Evolutionary conservation across 805 yeast genomes (phyloP), one percentile per base, ranked within the genome.

Genomic region (Hanseniaspora lindneri): DNA sequence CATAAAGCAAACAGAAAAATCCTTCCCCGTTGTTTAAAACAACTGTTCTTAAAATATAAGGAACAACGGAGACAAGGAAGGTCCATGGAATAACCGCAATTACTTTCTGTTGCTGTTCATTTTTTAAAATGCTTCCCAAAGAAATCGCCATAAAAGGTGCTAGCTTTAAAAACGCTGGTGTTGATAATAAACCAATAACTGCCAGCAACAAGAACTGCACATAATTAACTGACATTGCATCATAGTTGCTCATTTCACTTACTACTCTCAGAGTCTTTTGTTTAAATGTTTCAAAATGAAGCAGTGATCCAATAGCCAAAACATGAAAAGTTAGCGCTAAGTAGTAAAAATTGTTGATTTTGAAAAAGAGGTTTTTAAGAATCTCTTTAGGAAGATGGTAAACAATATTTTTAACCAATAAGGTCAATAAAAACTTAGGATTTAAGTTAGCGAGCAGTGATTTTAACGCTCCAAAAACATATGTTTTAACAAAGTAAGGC

Each of bases 201-300:
- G 13, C 20, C 20, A 37, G 9, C 23, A 44, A 19, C 3, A 44
- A 6, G 7, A 44, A n/a, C 14, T 44, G 49, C 1, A 44, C n/a
- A 25, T 37, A 30, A 16, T 44, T 37, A 16, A 44, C 42, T 3
- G 49, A 44, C 29, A 44, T 35, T 14, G 42, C 42, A 24, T 44
- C 49, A n/a, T 30, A 44, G 25, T 37, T 37, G n/a, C 37, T 28
- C 37, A 44, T 44, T 13, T 20, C 32, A 4, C 28, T 11, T 8
- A 44, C 29, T 2, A 44, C 49, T 25, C 16, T 44, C 17, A 37
- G 9, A 3, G 42, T 30, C 4, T 17, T 37, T 44, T 44, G 49
- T 19, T 44, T 36, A 33, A 44, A 44, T 20, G 29, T 29, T 35
- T 44, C 39, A 20, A 44, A 44, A 14, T 44, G 49, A 6, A 44